Base-by-base conservation (phyloP, 2,329 filamentous ascomycete species). In the Xylaria sp. region DNA sequence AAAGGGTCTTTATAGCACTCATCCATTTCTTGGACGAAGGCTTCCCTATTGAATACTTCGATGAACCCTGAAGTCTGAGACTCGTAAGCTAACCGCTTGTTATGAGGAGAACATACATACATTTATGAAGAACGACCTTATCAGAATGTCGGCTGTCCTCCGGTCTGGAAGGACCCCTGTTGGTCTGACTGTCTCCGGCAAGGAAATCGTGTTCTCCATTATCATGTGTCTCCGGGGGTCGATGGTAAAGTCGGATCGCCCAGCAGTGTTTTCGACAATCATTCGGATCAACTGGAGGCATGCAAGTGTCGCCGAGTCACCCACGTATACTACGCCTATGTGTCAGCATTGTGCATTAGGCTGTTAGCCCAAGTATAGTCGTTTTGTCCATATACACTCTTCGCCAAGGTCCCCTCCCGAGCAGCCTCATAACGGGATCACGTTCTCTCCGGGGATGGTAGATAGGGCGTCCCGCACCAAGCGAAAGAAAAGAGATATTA, bases 251-350 rank as follows among this genome's bases (percentile, higher is more conserved):
- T 76, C 69, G 2, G 83, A 86, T 0, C 72, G 65, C 0, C 84
- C 84, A 17, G 74, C 75, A 24, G 77, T 75, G 7, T 72, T 79
- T 58, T 83, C 79, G 4, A 87, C 82, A 60, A 86, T 79, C 71
- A 82, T 80, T 8, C 84, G 80, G 17, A 87, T 78, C 41, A 84
- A 71, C 51, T 86, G 81, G 2, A 87, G 71, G 61, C 83, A 86
- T 0, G 84, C 84, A 5, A 87, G 71, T 0, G 82, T 82, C 1
- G 83, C 83, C 1, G 85, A 83, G 59, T 86, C 82, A n/a, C 85
- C 84, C 56, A 86, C 75, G 57, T 86, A 87, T 20, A 84, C 81
- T 83, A 43, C 17, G 7, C 11, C 34, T 24, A 21, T 20, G 42
- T 45, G 39, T 63, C 49, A 64, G 60, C 22, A 52, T 4, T 6